phyloP scores from a whole-genome alignment of 306 rosid genomes.

The Calophaca sinica region DNA sequence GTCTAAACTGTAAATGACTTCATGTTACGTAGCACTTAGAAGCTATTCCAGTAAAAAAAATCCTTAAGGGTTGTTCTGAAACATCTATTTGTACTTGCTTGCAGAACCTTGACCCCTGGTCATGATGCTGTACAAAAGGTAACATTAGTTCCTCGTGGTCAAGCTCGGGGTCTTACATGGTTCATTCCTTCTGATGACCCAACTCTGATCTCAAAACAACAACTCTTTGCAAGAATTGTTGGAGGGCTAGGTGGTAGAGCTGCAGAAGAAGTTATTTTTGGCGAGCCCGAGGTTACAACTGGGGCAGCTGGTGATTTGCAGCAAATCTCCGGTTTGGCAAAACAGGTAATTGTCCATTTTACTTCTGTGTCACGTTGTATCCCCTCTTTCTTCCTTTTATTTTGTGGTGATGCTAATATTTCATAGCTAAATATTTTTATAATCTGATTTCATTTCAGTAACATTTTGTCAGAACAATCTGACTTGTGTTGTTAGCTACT shows the following conservation, averaged over 20 bases:
- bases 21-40: background rate
- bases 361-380: too few species aligned
- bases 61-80: constrained; percentile 24
- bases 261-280: constrained; percentile 96
- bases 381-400: background rate
- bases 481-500: constrained; percentile 20
- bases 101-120: constrained; percentile 97
- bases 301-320: constrained; percentile 99
- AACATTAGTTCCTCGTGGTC: constrained; percentile 94
- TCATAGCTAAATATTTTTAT: background rate
- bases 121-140: constrained; percentile 98
- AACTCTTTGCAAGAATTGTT: constrained; percentile 95
- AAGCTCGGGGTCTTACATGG: constrained; percentile 99
- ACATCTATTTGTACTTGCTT: constrained; percentile 37
- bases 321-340: constrained; percentile 96
- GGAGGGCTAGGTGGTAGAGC: constrained; percentile 99
- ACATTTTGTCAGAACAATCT: constrained; percentile 5
- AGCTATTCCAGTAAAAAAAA: constrained; percentile 18
- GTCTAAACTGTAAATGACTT: constrained; percentile 1
- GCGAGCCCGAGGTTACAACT: constrained; percentile 98
- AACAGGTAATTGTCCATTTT: constrained; percentile 66
- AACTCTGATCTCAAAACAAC: constrained; percentile 95
- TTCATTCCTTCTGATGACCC: constrained; percentile 97
- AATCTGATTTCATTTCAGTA: constrained; percentile 14
- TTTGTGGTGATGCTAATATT: background rate